Evolutionary conservation across 1,284 basidiomycete species (phyloP).

Genomic region (Ustilago trichophora): DNA sequence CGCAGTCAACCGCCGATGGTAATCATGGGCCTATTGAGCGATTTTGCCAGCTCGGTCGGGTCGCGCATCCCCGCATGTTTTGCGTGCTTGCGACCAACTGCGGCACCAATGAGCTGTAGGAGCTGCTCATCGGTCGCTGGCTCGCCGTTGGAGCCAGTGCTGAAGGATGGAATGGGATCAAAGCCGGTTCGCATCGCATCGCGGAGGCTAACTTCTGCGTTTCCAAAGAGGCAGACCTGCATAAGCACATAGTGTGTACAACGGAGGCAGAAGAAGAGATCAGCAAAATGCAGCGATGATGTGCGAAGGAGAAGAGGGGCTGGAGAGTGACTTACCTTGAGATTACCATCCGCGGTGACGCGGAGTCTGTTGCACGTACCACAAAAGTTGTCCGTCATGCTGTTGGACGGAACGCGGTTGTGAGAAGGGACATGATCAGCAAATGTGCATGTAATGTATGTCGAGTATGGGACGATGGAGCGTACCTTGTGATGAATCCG

Average conservation of each 20-base stretch:
- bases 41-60: slow-evolving; percentile 52
- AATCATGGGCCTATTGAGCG: slow-evolving; percentile 74
- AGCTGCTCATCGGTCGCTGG: slow-evolving; percentile 73
- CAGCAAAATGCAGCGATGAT: too few relatives aligned
- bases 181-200: slow-evolving; percentile 73
- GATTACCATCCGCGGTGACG: slow-evolving; percentile 85
- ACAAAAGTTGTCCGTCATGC: slow-evolving; percentile 84
- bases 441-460: slow-evolving; percentile 73
- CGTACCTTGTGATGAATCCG: slow-evolving; percentile 75
- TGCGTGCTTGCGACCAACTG: slow-evolving; percentile 79
- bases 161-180: slow-evolving; percentile 21
- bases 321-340: slow-evolving; percentile 75
- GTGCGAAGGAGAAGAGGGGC: background rate
- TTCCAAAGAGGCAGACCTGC: slow-evolving; percentile 79
- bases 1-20: slow-evolving; percentile 74
- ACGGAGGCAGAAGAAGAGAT: background rate
- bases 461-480: background rate
- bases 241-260: too few relatives aligned
- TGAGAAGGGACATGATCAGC: slow-evolving; percentile 72
- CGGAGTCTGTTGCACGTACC: slow-evolving; percentile 83
- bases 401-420: slow-evolving; percentile 1
- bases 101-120: slow-evolving; percentile 73
- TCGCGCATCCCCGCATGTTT: slow-evolving; percentile 73
- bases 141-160: slow-evolving; percentile 20
- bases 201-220: slow-evolving; percentile 81